Evolutionary conservation across 2,329 filamentous ascomycete species (phyloP), one percentile per base, ranked within the genome.

Genomic region (Apiospora pterosperma): DNA sequence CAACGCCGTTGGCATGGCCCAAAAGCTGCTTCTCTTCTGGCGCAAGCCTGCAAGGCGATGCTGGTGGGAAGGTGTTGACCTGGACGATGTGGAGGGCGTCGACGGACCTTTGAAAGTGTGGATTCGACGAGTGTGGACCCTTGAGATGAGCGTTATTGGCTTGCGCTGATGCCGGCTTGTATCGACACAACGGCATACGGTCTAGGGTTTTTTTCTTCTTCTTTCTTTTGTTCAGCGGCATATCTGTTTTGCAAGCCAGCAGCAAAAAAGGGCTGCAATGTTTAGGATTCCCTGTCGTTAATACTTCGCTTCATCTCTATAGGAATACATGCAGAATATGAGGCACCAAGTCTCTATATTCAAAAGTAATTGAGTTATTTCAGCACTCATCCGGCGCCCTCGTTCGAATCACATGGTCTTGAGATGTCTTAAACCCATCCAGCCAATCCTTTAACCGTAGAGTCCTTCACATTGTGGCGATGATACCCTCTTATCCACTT

Each of bases 61-160:
- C 83, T 99, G 96, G 96, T 99, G 96, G 96, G 96, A 99, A 77
- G 96, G 96, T 28, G 91, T 99, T 41, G 94, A 98, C 77, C 84
- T 99, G 55, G 88, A 96, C 21, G 85, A 92, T 69, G 92, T 99
- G 14, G 93, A 96, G 61, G 96, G 96, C 16, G 91, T 98, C 8
- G 88, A 97, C 62, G 95, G 94, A 62, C 92, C 90, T 76, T 84
- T 99, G 70, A 99, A 99, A 80, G 93, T 99, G 65, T 99, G 96
- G 96, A 98, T 99, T 76, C 86, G 96, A 74, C 88, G 96, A 73
- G 96, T 99, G 66, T 99, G 96, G 96, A 99, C 96, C 66, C 85
- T 99, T 65, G 96, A 99, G 84, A 99, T 99, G 92, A 96, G 92
- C 76, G 92, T 96, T 63, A 96, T 96, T 77, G 92, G 92, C 64